Percentiles rank a stretch among this genome's conserved stretches.
These are phyloP conservation scores for Helminthosporium solani DNA, from an alignment of 2,329 filamentous ascomycete genomes.

Conservation along the genomic window DNA sequence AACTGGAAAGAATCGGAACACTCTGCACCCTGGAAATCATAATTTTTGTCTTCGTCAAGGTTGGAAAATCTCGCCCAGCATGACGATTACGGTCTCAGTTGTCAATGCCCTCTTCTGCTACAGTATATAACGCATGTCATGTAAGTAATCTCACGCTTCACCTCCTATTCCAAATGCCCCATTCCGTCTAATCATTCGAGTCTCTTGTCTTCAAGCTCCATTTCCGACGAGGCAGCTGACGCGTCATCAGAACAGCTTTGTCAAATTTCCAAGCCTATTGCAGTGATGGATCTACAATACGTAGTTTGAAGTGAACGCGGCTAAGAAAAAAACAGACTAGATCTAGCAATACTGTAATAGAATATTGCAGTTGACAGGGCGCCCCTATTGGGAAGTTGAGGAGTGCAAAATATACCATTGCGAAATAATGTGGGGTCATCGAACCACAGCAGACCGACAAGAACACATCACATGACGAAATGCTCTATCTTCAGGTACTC, in stretches of 20 bases:
- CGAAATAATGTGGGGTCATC: no score
- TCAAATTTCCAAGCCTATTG: constrained; percentile 46
- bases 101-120: constrained; percentile 11
- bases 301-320: constrained; percentile 47
- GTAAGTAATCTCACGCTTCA: constrained; percentile 40
- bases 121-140: constrained; percentile 9
- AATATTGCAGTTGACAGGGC: no score
- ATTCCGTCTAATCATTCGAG: constrained; percentile 29
- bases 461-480: no score
- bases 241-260: constrained; percentile 20
- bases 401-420: no score
- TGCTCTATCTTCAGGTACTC: no score
- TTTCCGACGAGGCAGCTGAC: constrained; percentile 5
- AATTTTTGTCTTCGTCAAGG: neutral
- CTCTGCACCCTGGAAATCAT: neutral
- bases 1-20: no score
- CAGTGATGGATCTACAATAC: constrained; percentile 41
- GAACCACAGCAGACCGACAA: no score
- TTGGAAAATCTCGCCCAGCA: constrained; percentile 11
- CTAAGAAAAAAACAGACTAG: constrained; percentile 82
- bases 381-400: no score
- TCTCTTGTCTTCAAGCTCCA: constrained; percentile 28
- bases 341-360: no score
- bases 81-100: constrained; percentile 5
- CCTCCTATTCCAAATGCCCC: constrained; percentile 43